phyloP scores from a whole-genome alignment of 331 rosid genomes.

The Quercus tomentella region DNA sequence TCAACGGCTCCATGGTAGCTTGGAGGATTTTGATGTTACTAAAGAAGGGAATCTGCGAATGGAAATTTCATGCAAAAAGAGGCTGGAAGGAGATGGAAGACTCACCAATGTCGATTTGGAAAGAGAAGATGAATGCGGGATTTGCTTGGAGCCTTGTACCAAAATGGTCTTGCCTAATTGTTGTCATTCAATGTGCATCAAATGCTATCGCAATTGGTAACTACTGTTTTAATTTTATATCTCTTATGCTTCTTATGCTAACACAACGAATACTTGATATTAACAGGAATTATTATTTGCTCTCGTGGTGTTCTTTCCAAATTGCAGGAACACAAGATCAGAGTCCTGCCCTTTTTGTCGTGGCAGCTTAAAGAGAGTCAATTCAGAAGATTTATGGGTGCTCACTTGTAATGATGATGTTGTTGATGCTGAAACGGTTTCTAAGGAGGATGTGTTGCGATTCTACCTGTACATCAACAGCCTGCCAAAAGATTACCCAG shows the following conservation, averaged over 20 bases:
- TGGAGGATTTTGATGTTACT: slow-evolving; percentile 47
- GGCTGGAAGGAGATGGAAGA: slow-evolving; percentile 42
- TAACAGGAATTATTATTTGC: neutral
- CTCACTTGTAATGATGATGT: slow-evolving; percentile 83
- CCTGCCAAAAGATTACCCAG: slow-evolving; percentile 87
- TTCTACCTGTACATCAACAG: slow-evolving; percentile 85
- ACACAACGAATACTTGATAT: neutral
- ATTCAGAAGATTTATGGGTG: slow-evolving; percentile 95
- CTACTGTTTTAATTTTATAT: neutral
- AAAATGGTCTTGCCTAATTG: slow-evolving; percentile 94
- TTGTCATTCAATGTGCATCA: slow-evolving; percentile 96
- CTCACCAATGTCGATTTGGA: slow-evolving; percentile 56
- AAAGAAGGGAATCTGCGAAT: slow-evolving; percentile 38
- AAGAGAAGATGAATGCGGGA: slow-evolving; percentile 96
- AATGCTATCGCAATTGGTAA: slow-evolving; percentile 98
- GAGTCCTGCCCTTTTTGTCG: slow-evolving; percentile 96
- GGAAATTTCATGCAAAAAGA: slow-evolving; percentile 42
- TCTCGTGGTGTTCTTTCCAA: slow-evolving; percentile 5
- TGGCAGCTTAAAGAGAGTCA: slow-evolving; percentile 87
- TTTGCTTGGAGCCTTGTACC: slow-evolving; percentile 94
- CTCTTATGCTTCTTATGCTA: neutral
- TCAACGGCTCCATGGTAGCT: slow-evolving; percentile 75
- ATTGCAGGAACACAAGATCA: slow-evolving; percentile 69
- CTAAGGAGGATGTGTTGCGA: slow-evolving; percentile 70
- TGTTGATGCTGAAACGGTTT: slow-evolving; percentile 80